Evolutionary conservation across 768 basidiomycete species (phyloP).

Genomic region (Stropharia rugosoannulata): DNA sequence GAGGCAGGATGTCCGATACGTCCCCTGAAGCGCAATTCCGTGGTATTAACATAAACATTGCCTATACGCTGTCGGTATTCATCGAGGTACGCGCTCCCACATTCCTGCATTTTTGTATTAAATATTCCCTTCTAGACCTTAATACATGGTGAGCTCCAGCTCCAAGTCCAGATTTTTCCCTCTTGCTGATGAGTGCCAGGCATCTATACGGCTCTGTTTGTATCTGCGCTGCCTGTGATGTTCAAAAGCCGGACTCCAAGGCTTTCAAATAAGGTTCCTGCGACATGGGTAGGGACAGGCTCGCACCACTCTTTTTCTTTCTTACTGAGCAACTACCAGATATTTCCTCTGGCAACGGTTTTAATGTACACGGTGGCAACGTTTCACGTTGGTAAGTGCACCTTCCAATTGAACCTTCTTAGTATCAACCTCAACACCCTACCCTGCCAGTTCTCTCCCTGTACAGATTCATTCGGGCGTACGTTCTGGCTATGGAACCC

Average conservation of each 20-base stretch:
- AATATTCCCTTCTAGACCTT: neutral
- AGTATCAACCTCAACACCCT: neutral
- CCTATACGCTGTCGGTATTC: conserved; percentile 2
- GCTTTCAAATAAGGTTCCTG: neutral
- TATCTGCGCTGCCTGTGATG: conserved; percentile 11
- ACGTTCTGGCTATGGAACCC: conserved; percentile 8
- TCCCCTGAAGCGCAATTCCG: neutral
- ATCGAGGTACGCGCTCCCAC: conserved; percentile 1
- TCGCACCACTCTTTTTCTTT: neutral
- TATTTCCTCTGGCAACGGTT: conserved; percentile 21
- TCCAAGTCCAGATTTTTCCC: neutral
- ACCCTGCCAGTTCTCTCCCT: conserved; percentile 11
- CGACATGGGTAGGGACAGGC: neutral
- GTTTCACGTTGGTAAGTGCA: conserved; percentile 20
- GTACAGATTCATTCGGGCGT: conserved; percentile 19
- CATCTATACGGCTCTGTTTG: conserved; percentile 14
- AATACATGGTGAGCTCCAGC: conserved; percentile 5
- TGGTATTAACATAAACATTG: neutral
- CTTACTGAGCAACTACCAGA: conserved; percentile 4
- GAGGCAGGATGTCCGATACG: conserved; percentile 2
- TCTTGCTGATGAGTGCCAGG: conserved; percentile 1
- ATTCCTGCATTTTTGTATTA: neutral
- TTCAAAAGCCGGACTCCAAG: neutral
- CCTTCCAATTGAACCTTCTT: neutral
- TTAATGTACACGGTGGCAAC: conserved; percentile 26